These are phyloP conservation scores for Lenzites betulinus DNA, from an alignment of 768 basidiomycete species.

Conservation along the genomic window DNA sequence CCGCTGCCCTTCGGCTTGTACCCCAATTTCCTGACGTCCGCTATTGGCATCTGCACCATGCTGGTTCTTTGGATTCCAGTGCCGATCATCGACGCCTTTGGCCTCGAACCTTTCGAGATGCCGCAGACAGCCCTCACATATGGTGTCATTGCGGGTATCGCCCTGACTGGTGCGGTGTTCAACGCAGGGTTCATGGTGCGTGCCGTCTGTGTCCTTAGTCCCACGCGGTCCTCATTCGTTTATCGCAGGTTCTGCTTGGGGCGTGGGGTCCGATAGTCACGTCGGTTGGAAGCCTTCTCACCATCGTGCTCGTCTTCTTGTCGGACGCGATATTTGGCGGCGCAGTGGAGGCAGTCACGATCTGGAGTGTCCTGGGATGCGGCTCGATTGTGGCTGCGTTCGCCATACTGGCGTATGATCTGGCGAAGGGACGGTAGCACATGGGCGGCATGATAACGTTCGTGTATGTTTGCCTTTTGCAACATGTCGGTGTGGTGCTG, in stretches of 20 bases:
- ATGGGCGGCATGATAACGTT: background rate
- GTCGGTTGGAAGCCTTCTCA: conserved; percentile 91
- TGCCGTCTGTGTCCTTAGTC: background rate
- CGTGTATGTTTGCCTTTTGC: background rate
- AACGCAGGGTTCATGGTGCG: conserved; percentile 85
- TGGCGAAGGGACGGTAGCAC: conserved; percentile 34
- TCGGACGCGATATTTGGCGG: conserved; percentile 77
- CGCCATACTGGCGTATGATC: conserved; percentile 73
- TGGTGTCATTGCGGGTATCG: conserved; percentile 65
- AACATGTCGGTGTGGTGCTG: background rate
- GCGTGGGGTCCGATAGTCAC: conserved; percentile 87
- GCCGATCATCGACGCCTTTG: conserved; percentile 67
- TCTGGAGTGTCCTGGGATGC: conserved; percentile 77
- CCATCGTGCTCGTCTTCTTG: conserved; percentile 85
- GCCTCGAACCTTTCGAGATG: conserved; percentile 64
- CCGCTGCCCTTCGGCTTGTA: conserved; percentile 83
- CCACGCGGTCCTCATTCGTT: conserved; percentile 2
- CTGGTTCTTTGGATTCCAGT: conserved; percentile 79
- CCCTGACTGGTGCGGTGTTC: conserved; percentile 71
- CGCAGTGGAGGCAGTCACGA: conserved; percentile 58
- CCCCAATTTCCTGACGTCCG: conserved; percentile 77
- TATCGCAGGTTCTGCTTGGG: conserved; percentile 68
- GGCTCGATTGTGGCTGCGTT: conserved; percentile 83
- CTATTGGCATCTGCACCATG: conserved; percentile 78
- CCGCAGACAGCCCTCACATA: conserved; percentile 53